Evolutionary conservation across 257 asterid species (phyloP).

Genomic region (Craterostigma plantagineum): DNA sequence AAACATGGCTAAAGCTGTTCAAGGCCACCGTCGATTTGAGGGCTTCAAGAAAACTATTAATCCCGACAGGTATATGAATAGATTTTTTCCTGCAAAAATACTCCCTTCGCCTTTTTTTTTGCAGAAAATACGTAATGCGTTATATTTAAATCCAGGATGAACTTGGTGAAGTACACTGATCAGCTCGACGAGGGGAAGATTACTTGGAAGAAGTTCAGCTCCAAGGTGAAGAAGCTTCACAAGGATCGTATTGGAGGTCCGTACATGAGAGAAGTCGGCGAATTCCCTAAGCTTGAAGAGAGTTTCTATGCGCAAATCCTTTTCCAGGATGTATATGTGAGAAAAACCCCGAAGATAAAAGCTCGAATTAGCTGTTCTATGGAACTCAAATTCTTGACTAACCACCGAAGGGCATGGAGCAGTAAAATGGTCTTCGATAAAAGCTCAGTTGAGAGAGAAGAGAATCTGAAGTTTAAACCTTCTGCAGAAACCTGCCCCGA

Average conservation of each 20-base stretch:
- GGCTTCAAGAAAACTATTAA: slow-evolving; percentile 5
- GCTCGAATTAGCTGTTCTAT: too few species aligned
- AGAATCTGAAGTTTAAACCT: too few species aligned
- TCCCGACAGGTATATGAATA: slow-evolving; percentile 9
- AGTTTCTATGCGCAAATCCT: slow-evolving; percentile 7
- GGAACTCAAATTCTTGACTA: too few species aligned
- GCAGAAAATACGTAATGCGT: too few species aligned
- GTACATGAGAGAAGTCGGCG: background rate
- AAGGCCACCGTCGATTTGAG: slow-evolving; percentile 5
- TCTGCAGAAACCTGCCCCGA: too few species aligned
- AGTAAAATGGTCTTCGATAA: too few species aligned
- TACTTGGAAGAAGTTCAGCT: background rate
- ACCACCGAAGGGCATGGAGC: too few species aligned
- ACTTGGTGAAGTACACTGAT: slow-evolving; percentile 1
- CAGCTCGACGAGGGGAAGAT: slow-evolving; percentile 2
- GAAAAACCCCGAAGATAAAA: background rate
- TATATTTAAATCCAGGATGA: slow-evolving; percentile 1
- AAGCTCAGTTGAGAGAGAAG: too few species aligned
- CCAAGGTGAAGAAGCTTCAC: slow-evolving; percentile 2
- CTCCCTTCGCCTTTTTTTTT: too few species aligned
- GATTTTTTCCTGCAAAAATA: background rate
- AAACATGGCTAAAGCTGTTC: slow-evolving; percentile 9
- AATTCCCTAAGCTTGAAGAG: slow-evolving; percentile 5
- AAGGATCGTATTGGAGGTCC: background rate
- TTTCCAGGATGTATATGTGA: slow-evolving; percentile 4